A percentile compares a stretch with the other conserved stretches of the same genome.
Conservation (phyloP, 2,329 filamentous ascomycete species). For the Neonectria hederae region DNA sequence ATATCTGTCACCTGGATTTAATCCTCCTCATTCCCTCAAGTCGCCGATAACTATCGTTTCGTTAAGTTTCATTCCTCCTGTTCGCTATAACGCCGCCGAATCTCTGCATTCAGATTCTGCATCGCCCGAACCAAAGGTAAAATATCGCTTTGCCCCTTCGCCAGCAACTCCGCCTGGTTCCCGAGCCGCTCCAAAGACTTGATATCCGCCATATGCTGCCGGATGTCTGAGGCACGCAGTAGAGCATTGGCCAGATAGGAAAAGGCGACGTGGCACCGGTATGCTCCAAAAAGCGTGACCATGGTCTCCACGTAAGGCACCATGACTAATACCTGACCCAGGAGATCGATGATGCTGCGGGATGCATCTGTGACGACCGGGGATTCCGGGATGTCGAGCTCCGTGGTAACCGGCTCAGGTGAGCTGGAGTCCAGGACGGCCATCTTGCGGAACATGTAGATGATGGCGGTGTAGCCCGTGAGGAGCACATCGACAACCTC, state of each 20-base stretch:
- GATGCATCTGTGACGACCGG: constrained; percentile 42
- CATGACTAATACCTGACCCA: constrained; percentile 32
- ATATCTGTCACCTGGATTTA: no score
- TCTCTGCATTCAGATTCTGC: constrained; percentile 38
- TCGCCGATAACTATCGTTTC: not conserved
- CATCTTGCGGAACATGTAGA: constrained; percentile 49
- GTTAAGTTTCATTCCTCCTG: not conserved
- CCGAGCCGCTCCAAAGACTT: constrained; percentile 32
- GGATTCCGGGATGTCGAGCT: constrained; percentile 43
- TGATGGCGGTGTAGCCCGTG: constrained; percentile 44
- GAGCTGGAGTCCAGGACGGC: constrained; percentile 40
- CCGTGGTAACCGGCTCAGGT: constrained; percentile 38
- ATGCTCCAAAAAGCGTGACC: constrained; percentile 40
- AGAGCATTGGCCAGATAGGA: constrained; percentile 41
- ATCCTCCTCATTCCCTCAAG: accelerated
- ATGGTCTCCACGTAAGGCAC: constrained; percentile 40
- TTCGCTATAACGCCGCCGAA: constrained; percentile 27
- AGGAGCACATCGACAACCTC: constrained; percentile 42
- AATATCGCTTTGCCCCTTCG: constrained; percentile 39
- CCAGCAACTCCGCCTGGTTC: constrained; percentile 28
- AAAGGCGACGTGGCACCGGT: constrained; percentile 42
- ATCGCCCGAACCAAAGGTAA: constrained; percentile 41
- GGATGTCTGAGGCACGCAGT: constrained; percentile 30
- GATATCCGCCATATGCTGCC: constrained; percentile 30
- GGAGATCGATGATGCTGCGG: constrained; percentile 33